phyloP scores from a whole-genome alignment of 208 protist species.

The Pavlovales sp. region DNA sequence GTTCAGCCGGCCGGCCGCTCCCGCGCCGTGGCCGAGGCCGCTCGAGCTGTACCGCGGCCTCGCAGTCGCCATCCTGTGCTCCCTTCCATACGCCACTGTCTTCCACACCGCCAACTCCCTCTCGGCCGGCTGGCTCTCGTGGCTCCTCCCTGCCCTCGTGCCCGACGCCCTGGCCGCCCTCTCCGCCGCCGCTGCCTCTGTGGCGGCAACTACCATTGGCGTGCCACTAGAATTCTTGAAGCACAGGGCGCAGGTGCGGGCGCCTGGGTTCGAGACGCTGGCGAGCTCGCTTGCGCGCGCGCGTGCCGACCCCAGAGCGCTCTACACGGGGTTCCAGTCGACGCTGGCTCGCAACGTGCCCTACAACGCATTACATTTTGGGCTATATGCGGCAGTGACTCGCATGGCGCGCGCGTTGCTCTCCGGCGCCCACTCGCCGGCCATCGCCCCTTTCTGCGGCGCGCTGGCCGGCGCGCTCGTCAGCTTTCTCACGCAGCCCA shows the following conservation, averaged over 20 bases:
- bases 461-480: neutral
- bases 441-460: neutral
- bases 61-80: neutral
- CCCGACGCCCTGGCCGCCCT: neutral
- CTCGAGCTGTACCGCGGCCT: neutral
- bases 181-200: neutral
- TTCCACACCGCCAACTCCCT: slow-evolving; percentile 5
- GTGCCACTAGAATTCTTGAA: slow-evolving; percentile 5
- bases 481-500: neutral
- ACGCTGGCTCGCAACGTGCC: slow-evolving; percentile 21
- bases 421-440: no score
- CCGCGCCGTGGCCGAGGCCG: no score
- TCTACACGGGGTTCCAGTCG: neutral
- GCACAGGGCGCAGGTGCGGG: slow-evolving; percentile 1
- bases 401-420: neutral
- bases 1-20: no score
- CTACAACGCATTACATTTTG: slow-evolving; percentile 28
- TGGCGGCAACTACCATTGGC: neutral
- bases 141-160: neutral
- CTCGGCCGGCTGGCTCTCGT: neutral
- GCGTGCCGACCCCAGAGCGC: neutral
- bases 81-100: neutral
- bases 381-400: neutral
- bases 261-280: neutral
- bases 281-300: neutral